Evolutionary conservation across 2,329 filamentous ascomycete genomes (phyloP).

Genomic region (Stachybotrys chlorohalonatus): DNA sequence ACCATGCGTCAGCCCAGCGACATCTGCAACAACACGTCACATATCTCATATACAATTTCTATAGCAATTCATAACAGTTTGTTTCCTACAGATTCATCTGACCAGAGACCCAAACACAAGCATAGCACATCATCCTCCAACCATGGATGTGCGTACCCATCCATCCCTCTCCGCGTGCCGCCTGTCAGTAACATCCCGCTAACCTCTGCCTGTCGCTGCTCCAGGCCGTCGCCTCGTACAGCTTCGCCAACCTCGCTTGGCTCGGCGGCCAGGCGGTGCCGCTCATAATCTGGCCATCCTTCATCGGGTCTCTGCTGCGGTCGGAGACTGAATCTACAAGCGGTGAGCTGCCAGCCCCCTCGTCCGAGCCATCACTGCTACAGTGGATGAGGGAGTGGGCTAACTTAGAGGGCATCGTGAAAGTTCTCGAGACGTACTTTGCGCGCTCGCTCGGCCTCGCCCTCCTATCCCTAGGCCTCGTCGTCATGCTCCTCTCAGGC

Average conservation of each 20-base stretch:
- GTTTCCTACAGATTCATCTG: background rate
- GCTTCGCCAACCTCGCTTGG: slow-evolving; percentile 43
- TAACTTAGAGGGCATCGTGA: background rate
- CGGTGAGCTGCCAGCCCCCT: slow-evolving; percentile 10
- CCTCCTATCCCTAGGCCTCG: slow-evolving; percentile 53
- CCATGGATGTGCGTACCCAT: slow-evolving; percentile 17
- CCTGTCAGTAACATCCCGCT: background rate
- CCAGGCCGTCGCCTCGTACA: slow-evolving; percentile 41
- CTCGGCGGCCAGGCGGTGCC: slow-evolving; percentile 37
- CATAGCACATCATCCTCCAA: background rate
- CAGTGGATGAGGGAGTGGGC: background rate
- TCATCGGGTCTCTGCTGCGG: slow-evolving; percentile 34
- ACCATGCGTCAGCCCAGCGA: no score
- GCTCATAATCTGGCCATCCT: slow-evolving; percentile 37
- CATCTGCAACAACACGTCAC: no score
- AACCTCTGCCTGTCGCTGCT: background rate
- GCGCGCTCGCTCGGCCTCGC: slow-evolving; percentile 61
- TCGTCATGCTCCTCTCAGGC: slow-evolving; percentile 62
- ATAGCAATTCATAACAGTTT: background rate
- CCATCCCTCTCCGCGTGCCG: background rate
- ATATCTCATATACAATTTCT: no score
- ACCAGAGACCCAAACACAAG: no score
- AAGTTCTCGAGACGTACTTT: slow-evolving; percentile 59
- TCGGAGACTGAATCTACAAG: slow-evolving; percentile 19
- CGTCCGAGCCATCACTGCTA: background rate